Evolutionary conservation across 2,329 filamentous ascomycete species (phyloP).

Genomic region (Penicillium hesseltinei): DNA sequence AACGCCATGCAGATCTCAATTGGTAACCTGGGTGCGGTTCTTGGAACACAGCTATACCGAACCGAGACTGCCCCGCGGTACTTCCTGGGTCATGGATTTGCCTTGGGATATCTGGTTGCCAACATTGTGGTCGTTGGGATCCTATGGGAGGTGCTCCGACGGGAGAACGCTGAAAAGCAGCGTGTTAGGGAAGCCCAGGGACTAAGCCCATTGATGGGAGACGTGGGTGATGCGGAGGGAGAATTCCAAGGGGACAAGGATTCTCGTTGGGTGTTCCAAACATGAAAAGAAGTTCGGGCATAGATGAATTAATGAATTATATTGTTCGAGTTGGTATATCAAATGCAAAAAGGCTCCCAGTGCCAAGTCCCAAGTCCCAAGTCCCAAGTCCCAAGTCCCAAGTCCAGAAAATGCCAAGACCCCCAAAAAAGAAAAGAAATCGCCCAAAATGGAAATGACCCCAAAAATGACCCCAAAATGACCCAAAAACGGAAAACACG

Average conservation of each 20-base stretch:
- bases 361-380: background rate
- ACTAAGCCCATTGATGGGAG: constrained; percentile 31
- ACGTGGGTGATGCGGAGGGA: constrained; percentile 50
- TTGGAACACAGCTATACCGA: constrained; percentile 69
- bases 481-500: background rate
- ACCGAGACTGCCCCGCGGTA: constrained; percentile 60
- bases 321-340: background rate
- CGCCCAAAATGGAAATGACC: constrained; percentile 3
- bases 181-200: constrained; percentile 44
- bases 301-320: background rate
- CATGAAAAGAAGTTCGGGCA: constrained; percentile 31
- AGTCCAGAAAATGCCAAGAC: background rate
- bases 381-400: background rate
- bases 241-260: constrained; percentile 64
- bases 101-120: constrained; percentile 60
- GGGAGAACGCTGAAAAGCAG: constrained; percentile 58
- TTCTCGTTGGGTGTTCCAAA: constrained; percentile 65
- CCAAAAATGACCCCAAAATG: constrained; percentile 7
- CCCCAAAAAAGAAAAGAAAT: background rate
- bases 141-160: constrained; percentile 55
- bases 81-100: constrained; percentile 65
- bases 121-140: constrained; percentile 56
- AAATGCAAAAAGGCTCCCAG: background rate
- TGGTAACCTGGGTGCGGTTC: constrained; percentile 65
- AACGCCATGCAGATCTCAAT: constrained; percentile 72